Percentiles rank a stretch among this genome's conserved stretches.
Evolutionary conservation across 176 grass and related monocot species (phyloP).

Genomic region (Phyllostachys edulis): DNA sequence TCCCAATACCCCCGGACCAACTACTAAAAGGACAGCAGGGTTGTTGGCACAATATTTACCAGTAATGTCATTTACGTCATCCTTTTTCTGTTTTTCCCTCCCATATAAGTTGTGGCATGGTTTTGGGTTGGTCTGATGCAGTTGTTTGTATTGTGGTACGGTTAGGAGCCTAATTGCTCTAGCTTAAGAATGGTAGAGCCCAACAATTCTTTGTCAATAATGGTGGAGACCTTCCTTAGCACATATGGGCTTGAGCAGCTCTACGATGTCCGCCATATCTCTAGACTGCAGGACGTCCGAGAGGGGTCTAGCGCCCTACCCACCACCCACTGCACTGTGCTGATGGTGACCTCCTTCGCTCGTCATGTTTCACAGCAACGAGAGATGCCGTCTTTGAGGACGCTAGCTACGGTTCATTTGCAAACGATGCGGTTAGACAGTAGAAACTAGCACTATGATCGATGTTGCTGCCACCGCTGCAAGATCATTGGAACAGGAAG

Average conservation of each 20-base stretch:
- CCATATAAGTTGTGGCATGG: background rate
- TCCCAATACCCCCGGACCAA: background rate
- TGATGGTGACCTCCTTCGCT: background rate
- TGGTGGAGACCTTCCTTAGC: background rate
- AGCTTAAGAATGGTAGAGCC: too few species aligned
- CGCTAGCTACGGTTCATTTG: too few species aligned
- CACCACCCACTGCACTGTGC: background rate
- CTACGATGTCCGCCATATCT: background rate
- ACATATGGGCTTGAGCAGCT: background rate
- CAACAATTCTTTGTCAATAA: background rate
- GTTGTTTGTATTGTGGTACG: background rate
- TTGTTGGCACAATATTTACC: constrained; percentile 1
- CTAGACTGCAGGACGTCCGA: background rate
- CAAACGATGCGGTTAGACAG: too few species aligned
- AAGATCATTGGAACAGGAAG: too few species aligned
- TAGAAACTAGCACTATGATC: too few species aligned
- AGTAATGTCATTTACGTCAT: too few species aligned
- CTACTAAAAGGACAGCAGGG: background rate
- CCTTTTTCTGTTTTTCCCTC: background rate
- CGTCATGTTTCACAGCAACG: too few species aligned
- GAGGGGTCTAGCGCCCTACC: background rate
- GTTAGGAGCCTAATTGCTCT: too few species aligned
- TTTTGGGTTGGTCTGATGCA: background rate
- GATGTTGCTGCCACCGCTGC: too few species aligned
- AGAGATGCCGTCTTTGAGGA: too few species aligned